A percentile compares a stretch with the other conserved stretches of the same genome.
Evolutionary conservation across 257 asterid genomes (phyloP).

Genomic region (Nicotiana sylvestris): DNA sequence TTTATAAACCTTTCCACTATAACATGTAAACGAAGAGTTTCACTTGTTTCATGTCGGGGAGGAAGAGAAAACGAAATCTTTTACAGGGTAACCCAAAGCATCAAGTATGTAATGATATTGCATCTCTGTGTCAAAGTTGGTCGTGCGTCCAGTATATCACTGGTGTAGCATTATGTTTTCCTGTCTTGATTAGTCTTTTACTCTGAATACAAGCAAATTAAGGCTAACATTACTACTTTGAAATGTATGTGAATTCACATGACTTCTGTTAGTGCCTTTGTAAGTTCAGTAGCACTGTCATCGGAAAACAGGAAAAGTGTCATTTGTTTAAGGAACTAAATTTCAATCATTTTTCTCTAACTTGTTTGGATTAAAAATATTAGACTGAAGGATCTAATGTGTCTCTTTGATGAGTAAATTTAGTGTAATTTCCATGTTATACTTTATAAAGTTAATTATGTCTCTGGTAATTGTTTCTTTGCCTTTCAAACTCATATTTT

Average conservation of each 20-base stretch:
- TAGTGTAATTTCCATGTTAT: not conserved
- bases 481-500: not conserved
- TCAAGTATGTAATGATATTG: not conserved
- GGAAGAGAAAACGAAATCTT: not conserved
- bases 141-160: not conserved
- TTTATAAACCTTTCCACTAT: not conserved
- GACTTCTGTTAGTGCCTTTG: not conserved
- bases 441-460: not conserved
- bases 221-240: not conserved
- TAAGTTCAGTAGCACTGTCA: not conserved
- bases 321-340: not conserved
- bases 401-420: not conserved
- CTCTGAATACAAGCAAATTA: not conserved
- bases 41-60: not conserved
- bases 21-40: not conserved
- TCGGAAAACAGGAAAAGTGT: not conserved
- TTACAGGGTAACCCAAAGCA: not conserved
- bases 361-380: not conserved
- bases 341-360: not conserved
- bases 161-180: not conserved
- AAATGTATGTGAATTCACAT: not conserved
- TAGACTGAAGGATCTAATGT: not conserved
- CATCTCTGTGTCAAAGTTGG: not conserved
- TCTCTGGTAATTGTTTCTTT: not conserved
- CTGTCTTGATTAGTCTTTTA: not conserved